Evolutionary conservation across 495 filamentous ascomycete genomes (phyloP).

Genomic region (Pyrenula massariospora): DNA sequence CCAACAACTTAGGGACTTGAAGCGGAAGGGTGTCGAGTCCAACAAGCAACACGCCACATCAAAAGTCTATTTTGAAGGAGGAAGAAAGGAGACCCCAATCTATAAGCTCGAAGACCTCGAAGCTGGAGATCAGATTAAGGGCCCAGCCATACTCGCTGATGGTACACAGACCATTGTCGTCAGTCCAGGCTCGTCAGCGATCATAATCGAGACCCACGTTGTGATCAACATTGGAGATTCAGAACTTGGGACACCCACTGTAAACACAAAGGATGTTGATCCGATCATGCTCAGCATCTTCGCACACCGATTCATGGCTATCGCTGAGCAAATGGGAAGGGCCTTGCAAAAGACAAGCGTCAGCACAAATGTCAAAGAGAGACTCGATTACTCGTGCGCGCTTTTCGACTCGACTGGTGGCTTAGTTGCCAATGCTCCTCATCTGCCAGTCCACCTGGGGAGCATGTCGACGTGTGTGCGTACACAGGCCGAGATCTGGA

Average conservation of each 20-base stretch:
- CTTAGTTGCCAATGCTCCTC: slow-evolving; percentile 88
- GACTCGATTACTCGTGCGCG: slow-evolving; percentile 92
- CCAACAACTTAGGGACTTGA: slow-evolving; percentile 59
- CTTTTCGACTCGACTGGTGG: slow-evolving; percentile 87
- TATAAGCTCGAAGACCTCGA: slow-evolving; percentile 71
- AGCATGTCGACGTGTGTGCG: slow-evolving; percentile 92
- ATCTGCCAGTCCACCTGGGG: slow-evolving; percentile 87
- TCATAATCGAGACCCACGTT: slow-evolving; percentile 29
- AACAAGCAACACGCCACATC: slow-evolving; percentile 19
- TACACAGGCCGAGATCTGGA: slow-evolving; percentile 89
- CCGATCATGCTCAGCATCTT: slow-evolving; percentile 95
- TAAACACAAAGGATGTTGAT: slow-evolving; percentile 32
- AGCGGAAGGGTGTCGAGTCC: slow-evolving; percentile 17
- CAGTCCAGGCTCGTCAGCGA: slow-evolving; percentile 57
- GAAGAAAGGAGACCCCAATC: slow-evolving; percentile 68
- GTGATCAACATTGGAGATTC: slow-evolving; percentile 44
- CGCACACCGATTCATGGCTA: slow-evolving; percentile 95
- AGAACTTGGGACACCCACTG: slow-evolving; percentile 36
- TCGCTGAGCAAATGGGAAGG: slow-evolving; percentile 95
- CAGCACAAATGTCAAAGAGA: slow-evolving; percentile 95
- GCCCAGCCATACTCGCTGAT: slow-evolving; percentile 87
- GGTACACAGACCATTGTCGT: slow-evolving; percentile 94
- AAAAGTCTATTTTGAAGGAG: slow-evolving; percentile 39
- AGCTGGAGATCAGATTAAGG: slow-evolving; percentile 65
- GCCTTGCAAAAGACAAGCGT: slow-evolving; percentile 95